Evolutionary conservation across 257 asterid species (phyloP).

Genomic region (Mitragyna speciosa): DNA sequence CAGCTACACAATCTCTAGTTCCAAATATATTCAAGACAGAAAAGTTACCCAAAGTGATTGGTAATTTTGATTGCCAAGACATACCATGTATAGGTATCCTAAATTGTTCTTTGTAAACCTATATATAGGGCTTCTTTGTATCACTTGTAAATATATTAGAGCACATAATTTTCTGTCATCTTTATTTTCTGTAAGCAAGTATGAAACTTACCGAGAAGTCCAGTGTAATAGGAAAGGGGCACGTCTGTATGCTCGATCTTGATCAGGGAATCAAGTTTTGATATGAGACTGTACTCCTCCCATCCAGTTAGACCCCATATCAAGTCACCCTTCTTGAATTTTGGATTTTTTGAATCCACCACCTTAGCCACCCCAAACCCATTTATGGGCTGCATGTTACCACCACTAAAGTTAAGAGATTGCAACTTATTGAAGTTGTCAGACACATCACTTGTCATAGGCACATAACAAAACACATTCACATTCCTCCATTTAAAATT

Average conservation of each 20-base stretch:
- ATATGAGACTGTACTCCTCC: conserved; percentile 25
- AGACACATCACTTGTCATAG: too few relatives aligned
- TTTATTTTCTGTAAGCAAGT: background rate
- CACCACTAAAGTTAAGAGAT: background rate
- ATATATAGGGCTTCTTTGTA: too few relatives aligned
- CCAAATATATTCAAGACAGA: background rate
- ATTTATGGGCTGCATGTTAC: conserved; percentile 19
- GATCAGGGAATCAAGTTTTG: background rate
- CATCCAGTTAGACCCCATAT: conserved; percentile 28
- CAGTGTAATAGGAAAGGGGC: conserved; percentile 26
- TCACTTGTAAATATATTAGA: too few relatives aligned
- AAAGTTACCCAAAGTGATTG: background rate
- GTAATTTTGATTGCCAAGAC: too few relatives aligned
- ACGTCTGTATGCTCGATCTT: conserved; percentile 17
- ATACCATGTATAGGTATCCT: too few relatives aligned
- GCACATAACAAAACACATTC: too few relatives aligned
- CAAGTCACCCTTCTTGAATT: conserved; percentile 31
- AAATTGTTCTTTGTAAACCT: too few relatives aligned
- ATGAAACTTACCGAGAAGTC: conserved; percentile 20
- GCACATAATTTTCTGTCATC: too few relatives aligned
- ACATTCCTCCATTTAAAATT: too few relatives aligned
- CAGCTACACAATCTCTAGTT: background rate
- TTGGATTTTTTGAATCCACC: conserved; percentile 29
- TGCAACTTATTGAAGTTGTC: too few relatives aligned
- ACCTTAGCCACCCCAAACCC: conserved; percentile 38